A percentile compares a stretch with the other conserved stretches of the same genome.
phyloP scores from a whole-genome alignment of 2,329 filamentous ascomycete species.

The Bisporella sp. region DNA sequence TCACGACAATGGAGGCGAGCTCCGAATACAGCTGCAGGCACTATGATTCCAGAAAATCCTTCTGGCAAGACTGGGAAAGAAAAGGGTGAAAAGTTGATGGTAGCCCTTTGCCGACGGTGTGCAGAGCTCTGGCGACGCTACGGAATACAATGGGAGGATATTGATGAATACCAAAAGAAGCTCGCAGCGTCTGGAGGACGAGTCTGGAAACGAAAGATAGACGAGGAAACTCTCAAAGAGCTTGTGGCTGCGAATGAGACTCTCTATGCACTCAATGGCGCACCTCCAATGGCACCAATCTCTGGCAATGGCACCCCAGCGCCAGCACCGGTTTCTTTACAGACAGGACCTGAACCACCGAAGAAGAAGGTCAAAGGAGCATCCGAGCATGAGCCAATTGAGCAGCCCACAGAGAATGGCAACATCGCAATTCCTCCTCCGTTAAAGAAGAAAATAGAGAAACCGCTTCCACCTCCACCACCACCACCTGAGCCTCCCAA shows the following conservation, averaged over 20 bases:
- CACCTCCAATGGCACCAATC: conserved; percentile 2
- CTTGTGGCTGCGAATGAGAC: conserved; percentile 58
- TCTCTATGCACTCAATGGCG: conserved; percentile 36
- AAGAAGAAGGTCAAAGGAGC: conserved; percentile 57
- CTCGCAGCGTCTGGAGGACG: conserved; percentile 66
- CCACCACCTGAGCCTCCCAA: conserved; percentile 70
- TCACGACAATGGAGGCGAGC: conserved; percentile 91
- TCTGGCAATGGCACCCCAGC: conserved; percentile 13
- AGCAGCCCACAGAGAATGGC: conserved; percentile 39
- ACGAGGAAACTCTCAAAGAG: conserved; percentile 83
- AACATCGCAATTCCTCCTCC: conserved; percentile 21
- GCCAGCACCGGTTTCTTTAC: conserved; percentile 17
- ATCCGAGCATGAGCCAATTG: conserved; percentile 41
- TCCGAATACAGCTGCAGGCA: conserved; percentile 66
- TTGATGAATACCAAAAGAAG: conserved; percentile 87
- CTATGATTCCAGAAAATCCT: conserved; percentile 59
- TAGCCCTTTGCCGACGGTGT: conserved; percentile 84
- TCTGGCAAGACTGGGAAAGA: conserved; percentile 61
- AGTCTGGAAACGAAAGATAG: conserved; percentile 80
- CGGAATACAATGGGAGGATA: conserved; percentile 89
- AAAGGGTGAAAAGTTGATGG: conserved; percentile 65
- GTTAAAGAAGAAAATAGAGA: conserved; percentile 46
- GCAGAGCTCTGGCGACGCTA: conserved; percentile 94
- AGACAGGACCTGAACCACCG: conserved; percentile 43
- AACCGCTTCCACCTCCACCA: conserved; percentile 60